A percentile compares a stretch with the other conserved stretches of the same genome.
These are phyloP conservation scores for Xylariaceae sp. DNA, from an alignment of 2,329 filamentous ascomycete species.

Conservation along the genomic window DNA sequence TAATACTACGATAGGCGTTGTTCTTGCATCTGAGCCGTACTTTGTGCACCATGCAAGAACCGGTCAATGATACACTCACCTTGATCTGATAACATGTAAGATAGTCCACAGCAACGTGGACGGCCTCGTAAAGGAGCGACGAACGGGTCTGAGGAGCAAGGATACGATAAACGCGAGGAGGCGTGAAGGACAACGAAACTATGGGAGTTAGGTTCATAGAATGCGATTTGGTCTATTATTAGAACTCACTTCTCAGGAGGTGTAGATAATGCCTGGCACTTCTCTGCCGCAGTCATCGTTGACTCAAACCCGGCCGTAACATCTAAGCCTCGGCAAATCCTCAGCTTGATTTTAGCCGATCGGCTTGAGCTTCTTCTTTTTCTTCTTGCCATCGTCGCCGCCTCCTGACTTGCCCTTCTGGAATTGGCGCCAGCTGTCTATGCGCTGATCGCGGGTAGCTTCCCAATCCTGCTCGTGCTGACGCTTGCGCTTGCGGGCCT, in stretches of 20 bases:
- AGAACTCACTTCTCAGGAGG: constrained; percentile 31
- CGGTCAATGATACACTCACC: constrained; percentile 14
- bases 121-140: constrained; percentile 8
- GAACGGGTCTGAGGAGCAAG: not conserved
- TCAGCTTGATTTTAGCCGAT: constrained; percentile 42
- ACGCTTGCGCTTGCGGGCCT: constrained; percentile 75
- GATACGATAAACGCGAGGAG: constrained; percentile 9
- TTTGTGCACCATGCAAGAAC: constrained; percentile 1
- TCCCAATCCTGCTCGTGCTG: constrained; percentile 97
- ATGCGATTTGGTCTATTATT: constrained; percentile 31
- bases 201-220: constrained; percentile 34
- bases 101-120: constrained; percentile 4
- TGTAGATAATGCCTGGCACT: constrained; percentile 10
- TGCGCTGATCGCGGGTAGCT: constrained; percentile 80
- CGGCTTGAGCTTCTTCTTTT: constrained; percentile 67
- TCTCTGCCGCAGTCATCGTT: constrained; percentile 9
- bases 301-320: not conserved
- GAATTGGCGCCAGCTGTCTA: constrained; percentile 90
- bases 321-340: constrained; percentile 8
- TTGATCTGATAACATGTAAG: not conserved
- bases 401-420: constrained; percentile 63
- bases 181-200: constrained; percentile 23
- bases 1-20: not conserved
- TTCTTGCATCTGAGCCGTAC: constrained; percentile 1
- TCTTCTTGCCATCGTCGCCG: constrained; percentile 48